phyloP scores from a whole-genome alignment of 208 protist genomes.

The Leishmania gerbilli region DNA sequence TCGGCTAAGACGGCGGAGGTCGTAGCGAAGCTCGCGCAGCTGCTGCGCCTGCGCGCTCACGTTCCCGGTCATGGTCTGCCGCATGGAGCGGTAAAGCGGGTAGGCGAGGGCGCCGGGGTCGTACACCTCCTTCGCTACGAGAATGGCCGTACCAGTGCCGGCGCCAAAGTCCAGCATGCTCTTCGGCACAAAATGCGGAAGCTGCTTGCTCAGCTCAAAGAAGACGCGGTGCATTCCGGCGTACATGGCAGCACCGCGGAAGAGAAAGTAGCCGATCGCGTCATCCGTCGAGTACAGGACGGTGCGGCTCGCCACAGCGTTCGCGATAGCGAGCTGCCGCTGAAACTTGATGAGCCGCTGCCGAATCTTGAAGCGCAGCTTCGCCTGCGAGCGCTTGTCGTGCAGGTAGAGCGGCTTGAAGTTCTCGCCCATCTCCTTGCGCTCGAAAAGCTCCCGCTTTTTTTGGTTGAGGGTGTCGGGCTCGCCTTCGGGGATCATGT shows the following conservation, averaged over 20 bases:
- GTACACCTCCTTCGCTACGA: conserved; percentile 90
- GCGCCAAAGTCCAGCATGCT: conserved; percentile 89
- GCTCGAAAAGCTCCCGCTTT: conserved; percentile 88
- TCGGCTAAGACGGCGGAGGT: conserved; percentile 69
- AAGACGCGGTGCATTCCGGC: conserved; percentile 87
- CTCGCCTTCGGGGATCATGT: conserved; percentile 85
- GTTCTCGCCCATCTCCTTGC: conserved; percentile 75
- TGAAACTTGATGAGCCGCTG: conserved; percentile 89
- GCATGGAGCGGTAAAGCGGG: conserved; percentile 82
- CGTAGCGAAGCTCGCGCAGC: conserved; percentile 70
- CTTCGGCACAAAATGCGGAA: conserved; percentile 88
- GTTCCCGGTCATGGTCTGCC: conserved; percentile 85
- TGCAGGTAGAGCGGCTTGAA: conserved; percentile 64
- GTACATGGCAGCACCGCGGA: conserved; percentile 88
- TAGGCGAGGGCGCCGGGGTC: conserved; percentile 83
- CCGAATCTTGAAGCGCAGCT: conserved; percentile 82
- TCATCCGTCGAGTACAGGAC: conserved; percentile 85
- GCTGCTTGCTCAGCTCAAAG: conserved; percentile 86
- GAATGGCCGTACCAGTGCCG: conserved; percentile 82
- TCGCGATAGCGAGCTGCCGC: conserved; percentile 78
- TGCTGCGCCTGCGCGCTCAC: conserved; percentile 52
- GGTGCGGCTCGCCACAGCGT: conserved; percentile 76
- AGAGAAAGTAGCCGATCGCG: conserved; percentile 89
- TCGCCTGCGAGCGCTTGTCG: conserved; percentile 83
- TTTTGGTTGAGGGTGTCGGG: conserved; percentile 90